Conservation (phyloP, 1,284 basidiomycete species). For the Anthracocystis panici-leucophaei region DNA sequence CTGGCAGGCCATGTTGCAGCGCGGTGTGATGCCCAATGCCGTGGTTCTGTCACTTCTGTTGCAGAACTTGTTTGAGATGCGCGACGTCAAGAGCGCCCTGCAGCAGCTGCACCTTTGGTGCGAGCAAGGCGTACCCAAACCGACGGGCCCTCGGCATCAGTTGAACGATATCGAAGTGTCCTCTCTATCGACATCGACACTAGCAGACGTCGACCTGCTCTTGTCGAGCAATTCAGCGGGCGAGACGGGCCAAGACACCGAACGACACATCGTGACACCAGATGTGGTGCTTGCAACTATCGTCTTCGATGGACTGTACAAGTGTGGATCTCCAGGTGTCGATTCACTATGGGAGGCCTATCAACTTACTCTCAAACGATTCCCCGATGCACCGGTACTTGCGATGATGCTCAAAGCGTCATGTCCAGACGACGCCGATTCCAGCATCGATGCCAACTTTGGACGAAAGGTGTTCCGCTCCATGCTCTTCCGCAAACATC, state of each 20-base stretch:
- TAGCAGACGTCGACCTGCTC: background rate
- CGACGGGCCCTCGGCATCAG: background rate
- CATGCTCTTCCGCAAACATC: slow-evolving; percentile 38
- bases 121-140: slow-evolving; percentile 21
- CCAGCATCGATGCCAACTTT: slow-evolving; percentile 13
- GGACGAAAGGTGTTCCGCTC: slow-evolving; percentile 32
- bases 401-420: slow-evolving; percentile 36
- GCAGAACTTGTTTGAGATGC: slow-evolving; percentile 32
- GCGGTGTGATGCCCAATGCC: slow-evolving; percentile 28
- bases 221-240: background rate
- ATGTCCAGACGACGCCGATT: slow-evolving; percentile 5
- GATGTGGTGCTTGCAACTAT: slow-evolving; percentile 34
- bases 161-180: slow-evolving; percentile 15
- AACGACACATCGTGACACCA: slow-evolving; percentile 14
- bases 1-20: slow-evolving; percentile 35
- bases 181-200: background rate
- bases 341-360: slow-evolving; percentile 37
- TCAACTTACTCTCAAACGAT: slow-evolving; percentile 26
- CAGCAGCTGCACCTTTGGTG: slow-evolving; percentile 38
- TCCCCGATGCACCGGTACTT: slow-evolving; percentile 41
- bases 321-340: slow-evolving; percentile 21
- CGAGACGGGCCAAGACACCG: no score
- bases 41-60: slow-evolving; percentile 23
- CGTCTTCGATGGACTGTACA: slow-evolving; percentile 34
- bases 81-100: slow-evolving; percentile 20